Conservation (phyloP, 1,284 basidiomycete species). For the Marasmius sp. region DNA sequence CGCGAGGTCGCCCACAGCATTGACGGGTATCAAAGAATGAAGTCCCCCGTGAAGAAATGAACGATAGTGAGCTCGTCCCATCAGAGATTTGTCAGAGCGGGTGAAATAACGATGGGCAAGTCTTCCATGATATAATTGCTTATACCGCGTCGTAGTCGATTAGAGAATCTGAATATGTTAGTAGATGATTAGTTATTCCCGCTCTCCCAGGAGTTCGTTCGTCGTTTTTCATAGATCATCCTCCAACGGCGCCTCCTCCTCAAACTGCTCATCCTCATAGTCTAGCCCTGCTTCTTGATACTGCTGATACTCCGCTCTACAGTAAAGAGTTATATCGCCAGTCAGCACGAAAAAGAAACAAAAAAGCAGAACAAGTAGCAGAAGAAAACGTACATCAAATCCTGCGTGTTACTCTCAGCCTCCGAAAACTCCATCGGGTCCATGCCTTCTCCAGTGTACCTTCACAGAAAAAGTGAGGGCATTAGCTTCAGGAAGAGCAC, state of each 20-base stretch:
- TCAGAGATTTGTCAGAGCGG: too few relatives aligned
- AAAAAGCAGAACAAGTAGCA: neutral
- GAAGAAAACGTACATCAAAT: constrained; percentile 65
- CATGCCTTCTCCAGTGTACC: constrained; percentile 90
- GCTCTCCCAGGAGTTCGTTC: too few relatives aligned
- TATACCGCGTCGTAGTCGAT: too few relatives aligned
- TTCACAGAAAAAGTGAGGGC: constrained; percentile 12
- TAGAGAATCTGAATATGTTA: too few relatives aligned
- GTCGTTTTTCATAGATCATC: neutral
- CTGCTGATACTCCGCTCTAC: constrained; percentile 74
- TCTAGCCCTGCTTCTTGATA: constrained; percentile 63
- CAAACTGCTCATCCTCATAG: constrained; percentile 37
- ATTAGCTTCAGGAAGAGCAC: neutral
- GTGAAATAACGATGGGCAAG: too few relatives aligned
- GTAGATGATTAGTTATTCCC: too few relatives aligned
- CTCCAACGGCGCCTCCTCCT: constrained; percentile 25
- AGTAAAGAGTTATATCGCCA: constrained; percentile 10
- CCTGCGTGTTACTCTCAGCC: constrained; percentile 81
- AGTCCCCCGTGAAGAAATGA: too few relatives aligned
- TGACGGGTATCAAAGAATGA: too few relatives aligned
- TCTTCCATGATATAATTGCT: too few relatives aligned
- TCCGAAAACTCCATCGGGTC: constrained; percentile 92
- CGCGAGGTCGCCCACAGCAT: too few relatives aligned
- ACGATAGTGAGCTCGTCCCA: too few relatives aligned
- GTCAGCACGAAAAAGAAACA: constrained; percentile 3